Evolutionary conservation across 2,329 filamentous ascomycete species (phyloP).

Genomic region (Ilyonectria mors-panacis): DNA sequence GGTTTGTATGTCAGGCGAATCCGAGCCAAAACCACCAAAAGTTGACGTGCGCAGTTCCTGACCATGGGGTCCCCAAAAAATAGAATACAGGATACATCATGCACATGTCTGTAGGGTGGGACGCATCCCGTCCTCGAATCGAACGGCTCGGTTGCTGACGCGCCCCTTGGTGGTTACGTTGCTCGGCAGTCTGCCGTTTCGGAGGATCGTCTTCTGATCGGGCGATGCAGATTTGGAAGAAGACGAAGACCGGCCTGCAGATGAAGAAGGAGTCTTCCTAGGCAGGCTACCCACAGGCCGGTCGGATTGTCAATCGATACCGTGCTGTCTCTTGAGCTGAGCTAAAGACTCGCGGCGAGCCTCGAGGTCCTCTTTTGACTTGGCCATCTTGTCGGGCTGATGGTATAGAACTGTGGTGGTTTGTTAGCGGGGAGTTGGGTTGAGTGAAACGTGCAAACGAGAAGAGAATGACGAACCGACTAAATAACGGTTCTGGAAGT

Average conservation of each 20-base stretch:
- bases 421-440: constrained; percentile 35
- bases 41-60: constrained; percentile 37
- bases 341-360: constrained; percentile 97
- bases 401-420: constrained; percentile 69
- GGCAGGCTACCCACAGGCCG: constrained; percentile 71
- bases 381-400: constrained; percentile 78
- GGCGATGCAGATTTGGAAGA: constrained; percentile 58
- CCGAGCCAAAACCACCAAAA: constrained; percentile 45
- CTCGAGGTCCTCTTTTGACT: constrained; percentile 93
- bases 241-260: constrained; percentile 74
- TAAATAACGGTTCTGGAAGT: constrained; percentile 99
- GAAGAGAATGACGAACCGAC: constrained; percentile 78
- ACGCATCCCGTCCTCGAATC: constrained; percentile 59
- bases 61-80: constrained; percentile 38
- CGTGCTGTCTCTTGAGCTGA: constrained; percentile 97
- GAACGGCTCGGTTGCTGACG: constrained; percentile 57
- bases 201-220: constrained; percentile 61
- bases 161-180: constrained; percentile 54
- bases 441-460: background rate
- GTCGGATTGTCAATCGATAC: constrained; percentile 95
- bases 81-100: constrained; percentile 50
- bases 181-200: constrained; percentile 58
- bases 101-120: constrained; percentile 56
- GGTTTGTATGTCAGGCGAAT: constrained; percentile 44
- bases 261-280: constrained; percentile 61